Percentiles rank a stretch among this genome's conserved stretches.
phyloP scores from a whole-genome alignment of 2,329 filamentous ascomycete genomes.

The Amylocarpus encephaloides region DNA sequence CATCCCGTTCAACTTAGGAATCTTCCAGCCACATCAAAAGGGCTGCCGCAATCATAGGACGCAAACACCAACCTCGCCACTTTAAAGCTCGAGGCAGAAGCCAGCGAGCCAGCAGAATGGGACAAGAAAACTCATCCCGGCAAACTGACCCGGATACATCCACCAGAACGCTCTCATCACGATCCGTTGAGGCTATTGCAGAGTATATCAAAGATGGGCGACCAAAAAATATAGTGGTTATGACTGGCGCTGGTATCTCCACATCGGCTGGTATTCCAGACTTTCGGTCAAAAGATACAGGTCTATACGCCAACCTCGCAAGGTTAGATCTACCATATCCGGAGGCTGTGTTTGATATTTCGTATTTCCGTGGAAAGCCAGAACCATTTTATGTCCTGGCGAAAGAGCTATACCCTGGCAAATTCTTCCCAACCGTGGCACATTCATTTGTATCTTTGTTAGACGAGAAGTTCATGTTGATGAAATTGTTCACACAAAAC shows the following conservation, averaged over 20 bases:
- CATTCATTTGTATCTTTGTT: conserved; percentile 85
- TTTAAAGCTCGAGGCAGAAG: background rate
- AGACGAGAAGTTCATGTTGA: conserved; percentile 67
- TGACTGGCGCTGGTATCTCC: conserved; percentile 87
- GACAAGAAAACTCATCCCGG: conserved; percentile 69
- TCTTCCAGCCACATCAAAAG: too few relatives aligned
- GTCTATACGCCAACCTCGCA: conserved; percentile 87
- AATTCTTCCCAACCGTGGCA: conserved; percentile 80
- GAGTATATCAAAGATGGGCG: conserved; percentile 67
- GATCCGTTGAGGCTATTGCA: conserved; percentile 70
- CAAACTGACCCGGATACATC: conserved; percentile 56
- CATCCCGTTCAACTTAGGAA: too few relatives aligned
- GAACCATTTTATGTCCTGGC: conserved; percentile 89
- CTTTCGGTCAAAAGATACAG: conserved; percentile 88
- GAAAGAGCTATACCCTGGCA: conserved; percentile 85
- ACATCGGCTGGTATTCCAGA: conserved; percentile 77
- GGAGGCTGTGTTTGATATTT: conserved; percentile 90
- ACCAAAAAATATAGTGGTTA: conserved; percentile 69
- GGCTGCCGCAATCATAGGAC: conserved; percentile 11
- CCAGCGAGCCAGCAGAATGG: conserved; percentile 54
- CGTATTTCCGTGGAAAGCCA: conserved; percentile 78
- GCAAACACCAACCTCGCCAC: conserved; percentile 11
- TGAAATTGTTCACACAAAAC: conserved; percentile 93
- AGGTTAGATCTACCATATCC: conserved; percentile 80
- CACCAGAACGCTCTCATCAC: conserved; percentile 59